These are phyloP conservation scores for Discostella stelligera DNA, from an alignment of 352 stramenopile genomes.

Conservation along the genomic window DNA sequence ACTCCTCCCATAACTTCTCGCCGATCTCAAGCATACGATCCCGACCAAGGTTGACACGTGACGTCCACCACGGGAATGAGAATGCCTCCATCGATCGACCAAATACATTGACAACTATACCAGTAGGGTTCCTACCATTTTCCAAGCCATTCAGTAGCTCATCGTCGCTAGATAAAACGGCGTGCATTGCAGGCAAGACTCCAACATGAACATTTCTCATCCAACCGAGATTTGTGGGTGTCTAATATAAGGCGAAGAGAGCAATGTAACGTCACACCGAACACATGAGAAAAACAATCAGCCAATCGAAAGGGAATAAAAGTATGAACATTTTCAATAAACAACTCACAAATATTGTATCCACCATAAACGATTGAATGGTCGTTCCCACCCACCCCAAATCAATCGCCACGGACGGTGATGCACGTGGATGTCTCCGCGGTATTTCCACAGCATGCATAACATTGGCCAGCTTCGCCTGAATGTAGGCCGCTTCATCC, in stretches of 20 bases:
- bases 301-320: not conserved
- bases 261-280: no score
- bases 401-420: slow-evolving; percentile 34
- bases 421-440: slow-evolving; percentile 17
- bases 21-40: slow-evolving; percentile 31
- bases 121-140: slow-evolving; percentile 11
- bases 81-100: slow-evolving; percentile 38
- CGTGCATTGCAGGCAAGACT: slow-evolving; percentile 33
- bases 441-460: slow-evolving; percentile 48
- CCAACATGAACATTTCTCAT: slow-evolving; percentile 41
- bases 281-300: not conserved
- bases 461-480: slow-evolving; percentile 47
- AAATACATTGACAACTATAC: slow-evolving; percentile 38
- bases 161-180: slow-evolving; percentile 36
- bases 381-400: slow-evolving; percentile 44
- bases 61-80: slow-evolving; percentile 25
- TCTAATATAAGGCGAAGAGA: no score
- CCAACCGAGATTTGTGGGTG: slow-evolving; percentile 30
- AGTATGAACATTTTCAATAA: not conserved
- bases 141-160: slow-evolving; percentile 22
- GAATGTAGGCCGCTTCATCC: slow-evolving; percentile 43
- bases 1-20: slow-evolving; percentile 37
- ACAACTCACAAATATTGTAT: slow-evolving; percentile 16
- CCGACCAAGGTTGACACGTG: slow-evolving; percentile 17
- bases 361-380: slow-evolving; percentile 43